Evolutionary conservation across 495 filamentous ascomycete genomes (phyloP).

Genomic region (Polyplosphaeria fusca): DNA sequence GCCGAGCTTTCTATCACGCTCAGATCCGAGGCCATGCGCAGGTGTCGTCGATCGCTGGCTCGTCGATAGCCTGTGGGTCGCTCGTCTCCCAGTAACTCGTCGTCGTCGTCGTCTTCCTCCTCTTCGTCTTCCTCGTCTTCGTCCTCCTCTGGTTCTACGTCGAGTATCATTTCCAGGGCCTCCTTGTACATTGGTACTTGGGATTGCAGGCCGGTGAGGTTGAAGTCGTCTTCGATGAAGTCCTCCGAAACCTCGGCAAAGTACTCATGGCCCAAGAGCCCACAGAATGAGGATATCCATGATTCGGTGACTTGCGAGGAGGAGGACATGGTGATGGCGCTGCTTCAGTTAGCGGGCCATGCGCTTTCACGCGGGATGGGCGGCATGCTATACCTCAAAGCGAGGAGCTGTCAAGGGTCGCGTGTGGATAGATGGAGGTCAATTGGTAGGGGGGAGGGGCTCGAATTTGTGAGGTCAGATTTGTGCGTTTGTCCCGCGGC

Average conservation of each 20-base stretch:
- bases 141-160: conserved; percentile 93
- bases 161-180: conserved; percentile 93
- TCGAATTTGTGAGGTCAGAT: no score
- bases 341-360: neutral
- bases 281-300: conserved; percentile 97
- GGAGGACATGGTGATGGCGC: conserved; percentile 47
- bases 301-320: conserved; percentile 85
- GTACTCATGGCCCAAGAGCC: conserved; percentile 92
- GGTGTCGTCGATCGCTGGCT: conserved; percentile 68
- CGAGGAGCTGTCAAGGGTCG: no score
- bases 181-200: conserved; percentile 99
- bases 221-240: conserved; percentile 99
- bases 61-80: conserved; percentile 53
- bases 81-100: conserved; percentile 41
- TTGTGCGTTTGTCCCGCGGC: no score
- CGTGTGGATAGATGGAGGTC: no score
- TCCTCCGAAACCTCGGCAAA: conserved; percentile 98
- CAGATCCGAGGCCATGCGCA: conserved; percentile 83
- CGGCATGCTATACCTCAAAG: no score
- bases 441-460: no score
- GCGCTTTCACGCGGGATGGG: no score
- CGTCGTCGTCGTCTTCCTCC: conserved; percentile 69
- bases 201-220: conserved; percentile 88
- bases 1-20: conserved; percentile 95
- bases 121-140: conserved; percentile 76